Evolutionary conservation across 2,329 filamentous ascomycete genomes (phyloP).

Genomic region (Botryotinia convoluta): DNA sequence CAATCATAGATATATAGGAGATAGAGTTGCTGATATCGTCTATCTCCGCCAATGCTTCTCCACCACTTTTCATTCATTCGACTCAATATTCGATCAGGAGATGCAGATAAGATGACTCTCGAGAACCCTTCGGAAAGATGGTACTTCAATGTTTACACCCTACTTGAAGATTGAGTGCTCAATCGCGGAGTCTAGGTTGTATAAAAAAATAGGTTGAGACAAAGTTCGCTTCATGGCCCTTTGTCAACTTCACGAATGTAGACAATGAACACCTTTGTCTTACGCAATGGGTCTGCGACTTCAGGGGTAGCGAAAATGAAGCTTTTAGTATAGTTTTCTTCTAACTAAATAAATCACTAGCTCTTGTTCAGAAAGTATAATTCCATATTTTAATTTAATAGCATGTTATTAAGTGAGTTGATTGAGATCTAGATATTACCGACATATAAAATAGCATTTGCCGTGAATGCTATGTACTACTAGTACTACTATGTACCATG

Average conservation of each 20-base stretch:
- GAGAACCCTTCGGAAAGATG: background rate
- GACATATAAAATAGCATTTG: background rate
- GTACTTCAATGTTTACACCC: background rate
- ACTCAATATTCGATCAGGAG: background rate
- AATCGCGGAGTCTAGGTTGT: background rate
- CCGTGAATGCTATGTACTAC: background rate
- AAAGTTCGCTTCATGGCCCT: background rate
- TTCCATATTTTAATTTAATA: background rate
- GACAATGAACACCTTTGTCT: background rate
- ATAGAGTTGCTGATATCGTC: background rate
- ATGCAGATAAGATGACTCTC: background rate
- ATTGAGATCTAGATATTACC: background rate
- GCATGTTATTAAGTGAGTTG: background rate
- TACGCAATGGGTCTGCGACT: background rate
- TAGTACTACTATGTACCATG: background rate
- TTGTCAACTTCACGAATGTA: background rate
- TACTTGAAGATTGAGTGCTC: background rate
- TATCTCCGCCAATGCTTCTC: background rate
- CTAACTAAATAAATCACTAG: background rate
- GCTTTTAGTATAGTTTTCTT: background rate
- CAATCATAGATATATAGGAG: background rate
- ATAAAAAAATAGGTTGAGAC: background rate
- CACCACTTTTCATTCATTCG: background rate
- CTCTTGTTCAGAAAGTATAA: background rate
- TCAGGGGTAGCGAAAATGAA: background rate